Percentiles rank a stretch among this genome's conserved stretches.
Evolutionary conservation across 441 rosid genomes (phyloP).

Genomic region (Jatropha multifida): DNA sequence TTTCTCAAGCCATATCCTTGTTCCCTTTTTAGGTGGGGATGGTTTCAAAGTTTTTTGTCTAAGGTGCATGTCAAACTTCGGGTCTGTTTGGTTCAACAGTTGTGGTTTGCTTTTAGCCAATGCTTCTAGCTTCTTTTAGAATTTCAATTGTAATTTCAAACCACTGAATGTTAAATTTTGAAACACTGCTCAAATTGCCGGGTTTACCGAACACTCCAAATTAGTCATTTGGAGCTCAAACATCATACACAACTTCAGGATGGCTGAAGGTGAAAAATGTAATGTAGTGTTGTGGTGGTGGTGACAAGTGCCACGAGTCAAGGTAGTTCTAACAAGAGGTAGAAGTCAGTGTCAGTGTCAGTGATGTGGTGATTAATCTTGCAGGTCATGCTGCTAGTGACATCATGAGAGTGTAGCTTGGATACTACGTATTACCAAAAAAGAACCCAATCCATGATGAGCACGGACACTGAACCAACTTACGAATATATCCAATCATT

Average conservation of each 20-base stretch:
- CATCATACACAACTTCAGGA: no score
- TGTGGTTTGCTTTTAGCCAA: no score
- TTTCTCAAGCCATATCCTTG: neutral
- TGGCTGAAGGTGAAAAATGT: neutral
- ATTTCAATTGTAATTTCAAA: no score
- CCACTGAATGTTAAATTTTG: no score
- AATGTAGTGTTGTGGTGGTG: neutral
- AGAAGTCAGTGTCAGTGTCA: neutral
- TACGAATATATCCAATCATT: constrained; percentile 12
- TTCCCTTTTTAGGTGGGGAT: no score
- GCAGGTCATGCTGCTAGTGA: neutral
- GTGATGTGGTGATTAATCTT: neutral
- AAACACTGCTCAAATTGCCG: no score
- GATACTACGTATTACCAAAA: neutral
- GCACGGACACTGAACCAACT: neutral
- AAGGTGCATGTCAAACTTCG: no score
- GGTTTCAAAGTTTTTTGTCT: no score
- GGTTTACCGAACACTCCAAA: no score
- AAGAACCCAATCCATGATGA: constrained; percentile 1
- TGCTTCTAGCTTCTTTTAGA: no score
- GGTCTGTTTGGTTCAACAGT: no score
- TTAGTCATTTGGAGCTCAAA: no score
- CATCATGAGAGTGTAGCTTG: neutral
- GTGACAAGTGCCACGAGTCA: constrained; percentile 4
- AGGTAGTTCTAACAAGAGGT: constrained; percentile 6